A percentile compares a stretch with the other conserved stretches of the same genome.
Conservation (phyloP, 2,329 filamentous ascomycete genomes). For the Aspergillus texensis region DNA sequence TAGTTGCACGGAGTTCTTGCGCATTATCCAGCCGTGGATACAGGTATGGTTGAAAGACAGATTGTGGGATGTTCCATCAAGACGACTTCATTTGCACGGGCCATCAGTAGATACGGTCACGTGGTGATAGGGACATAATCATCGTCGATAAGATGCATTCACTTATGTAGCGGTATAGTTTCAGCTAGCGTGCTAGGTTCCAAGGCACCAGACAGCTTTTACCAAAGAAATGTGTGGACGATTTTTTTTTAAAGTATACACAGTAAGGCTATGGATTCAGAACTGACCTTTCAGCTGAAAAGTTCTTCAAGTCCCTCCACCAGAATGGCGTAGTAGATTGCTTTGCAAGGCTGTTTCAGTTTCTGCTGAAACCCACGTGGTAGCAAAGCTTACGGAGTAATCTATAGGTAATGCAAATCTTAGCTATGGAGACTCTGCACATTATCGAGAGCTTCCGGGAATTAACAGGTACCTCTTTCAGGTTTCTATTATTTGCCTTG, state of each 20-base stretch:
- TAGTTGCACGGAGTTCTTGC: background rate
- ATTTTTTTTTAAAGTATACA: too few relatives aligned
- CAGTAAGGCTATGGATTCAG: too few relatives aligned
- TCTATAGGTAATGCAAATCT: too few relatives aligned
- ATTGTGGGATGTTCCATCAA: background rate
- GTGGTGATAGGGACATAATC: conserved; percentile 4
- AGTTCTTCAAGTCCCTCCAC: too few relatives aligned
- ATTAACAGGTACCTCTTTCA: background rate
- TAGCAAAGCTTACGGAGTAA: background rate
- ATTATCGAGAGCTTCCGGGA: background rate
- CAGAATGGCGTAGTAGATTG: too few relatives aligned
- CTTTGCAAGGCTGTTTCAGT: background rate
- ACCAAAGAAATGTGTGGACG: too few relatives aligned
- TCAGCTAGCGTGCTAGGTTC: background rate
- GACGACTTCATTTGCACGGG: conserved; percentile 1
- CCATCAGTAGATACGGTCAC: conserved; percentile 4
- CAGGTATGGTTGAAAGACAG: background rate
- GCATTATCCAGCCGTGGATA: background rate
- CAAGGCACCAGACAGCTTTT: too few relatives aligned
- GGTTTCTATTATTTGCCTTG: background rate
- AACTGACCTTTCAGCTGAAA: too few relatives aligned
- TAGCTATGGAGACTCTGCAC: background rate
- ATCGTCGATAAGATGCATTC: background rate
- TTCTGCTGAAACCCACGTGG: background rate
- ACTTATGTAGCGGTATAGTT: too few relatives aligned